These are phyloP conservation scores for Pythium pyrilobum DNA, from an alignment of 352 stramenopile species.

Conservation along the genomic window DNA sequence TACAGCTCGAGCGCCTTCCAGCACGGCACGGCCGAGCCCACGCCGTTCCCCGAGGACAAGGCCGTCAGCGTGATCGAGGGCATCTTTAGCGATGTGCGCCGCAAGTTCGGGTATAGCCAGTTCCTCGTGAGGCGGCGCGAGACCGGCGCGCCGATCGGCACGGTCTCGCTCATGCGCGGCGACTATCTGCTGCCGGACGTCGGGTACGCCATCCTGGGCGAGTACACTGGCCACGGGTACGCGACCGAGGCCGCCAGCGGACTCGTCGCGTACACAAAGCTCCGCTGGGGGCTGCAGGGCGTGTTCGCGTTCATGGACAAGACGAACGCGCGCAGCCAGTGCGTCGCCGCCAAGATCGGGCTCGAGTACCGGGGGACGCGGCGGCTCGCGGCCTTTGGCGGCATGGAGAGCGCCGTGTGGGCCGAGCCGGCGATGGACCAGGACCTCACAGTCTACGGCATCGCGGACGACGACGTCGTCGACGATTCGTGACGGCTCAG, in stretches of 20 bases:
- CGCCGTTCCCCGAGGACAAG: not conserved
- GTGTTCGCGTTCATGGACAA: slow-evolving; percentile 18
- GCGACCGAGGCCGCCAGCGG: slow-evolving; percentile 12
- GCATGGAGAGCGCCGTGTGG: slow-evolving; percentile 3
- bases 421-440: slow-evolving; percentile 9
- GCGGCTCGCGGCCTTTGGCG: slow-evolving; percentile 7
- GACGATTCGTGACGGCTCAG: too few species aligned
- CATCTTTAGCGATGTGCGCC: slow-evolving; percentile 10
- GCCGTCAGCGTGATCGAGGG: slow-evolving; percentile 3
- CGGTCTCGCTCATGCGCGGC: slow-evolving; percentile 17
- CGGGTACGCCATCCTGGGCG: slow-evolving; percentile 12
- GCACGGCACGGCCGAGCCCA: not conserved
- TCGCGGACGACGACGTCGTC: slow-evolving; percentile 4
- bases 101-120: slow-evolving; percentile 18
- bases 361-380: slow-evolving; percentile 1
- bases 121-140: slow-evolving; percentile 13
- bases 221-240: slow-evolving; percentile 15
- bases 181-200: slow-evolving; percentile 10
- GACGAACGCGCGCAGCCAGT: slow-evolving; percentile 9
- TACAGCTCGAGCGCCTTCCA: slow-evolving; percentile 17
- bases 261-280: slow-evolving; percentile 9
- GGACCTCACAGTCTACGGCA: slow-evolving; percentile 11
- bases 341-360: slow-evolving; percentile 17
- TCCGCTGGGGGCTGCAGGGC: slow-evolving; percentile 5
- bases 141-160: slow-evolving; percentile 6